Percentiles rank a stretch among this genome's conserved stretches.
These are phyloP conservation scores for Carpinus fangiana DNA, from an alignment of 306 rosid species.

Conservation along the genomic window DNA sequence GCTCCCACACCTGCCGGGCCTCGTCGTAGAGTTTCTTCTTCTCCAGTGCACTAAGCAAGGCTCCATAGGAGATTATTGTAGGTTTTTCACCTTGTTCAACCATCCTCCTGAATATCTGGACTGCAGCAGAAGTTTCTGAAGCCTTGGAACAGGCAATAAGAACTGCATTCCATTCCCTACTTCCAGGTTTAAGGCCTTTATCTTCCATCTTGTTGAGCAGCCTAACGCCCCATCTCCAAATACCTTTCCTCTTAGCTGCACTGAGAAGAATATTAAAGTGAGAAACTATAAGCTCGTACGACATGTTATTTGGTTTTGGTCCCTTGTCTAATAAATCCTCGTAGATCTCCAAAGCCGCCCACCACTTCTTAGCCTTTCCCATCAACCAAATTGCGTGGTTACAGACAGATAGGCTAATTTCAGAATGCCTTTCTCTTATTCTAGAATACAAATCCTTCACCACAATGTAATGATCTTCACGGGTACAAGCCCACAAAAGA, in stretches of 20 bases:
- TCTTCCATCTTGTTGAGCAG: slow-evolving; percentile 97
- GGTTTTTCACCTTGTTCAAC: slow-evolving; percentile 94
- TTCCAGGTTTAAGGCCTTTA: slow-evolving; percentile 87
- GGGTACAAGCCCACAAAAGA: slow-evolving; percentile 90
- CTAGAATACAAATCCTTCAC: slow-evolving; percentile 73
- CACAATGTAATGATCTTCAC: slow-evolving; percentile 72
- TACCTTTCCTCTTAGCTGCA: slow-evolving; percentile 71
- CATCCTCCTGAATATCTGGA: slow-evolving; percentile 82
- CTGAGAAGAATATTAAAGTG: slow-evolving; percentile 78
- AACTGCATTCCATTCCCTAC: slow-evolving; percentile 88
- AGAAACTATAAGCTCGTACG: slow-evolving; percentile 74
- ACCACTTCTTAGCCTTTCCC: slow-evolving; percentile 97
- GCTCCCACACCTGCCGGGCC: slow-evolving; percentile 84
- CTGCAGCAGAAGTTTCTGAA: slow-evolving; percentile 79
- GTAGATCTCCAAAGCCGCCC: slow-evolving; percentile 92
- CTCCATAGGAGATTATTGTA: slow-evolving; percentile 80
- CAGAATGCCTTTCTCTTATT: slow-evolving; percentile 59
- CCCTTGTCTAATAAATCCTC: slow-evolving; percentile 94
- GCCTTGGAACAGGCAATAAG: slow-evolving; percentile 95
- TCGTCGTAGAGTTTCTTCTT: slow-evolving; percentile 88
- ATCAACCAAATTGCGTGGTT: slow-evolving; percentile 92
- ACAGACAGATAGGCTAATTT: slow-evolving; percentile 79
- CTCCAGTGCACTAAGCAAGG: slow-evolving; percentile 90
- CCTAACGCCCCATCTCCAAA: slow-evolving; percentile 94
- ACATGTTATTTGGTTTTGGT: slow-evolving; percentile 84